Conservation (phyloP, 1,284 basidiomycete genomes). For the Ganoderma sp. region DNA sequence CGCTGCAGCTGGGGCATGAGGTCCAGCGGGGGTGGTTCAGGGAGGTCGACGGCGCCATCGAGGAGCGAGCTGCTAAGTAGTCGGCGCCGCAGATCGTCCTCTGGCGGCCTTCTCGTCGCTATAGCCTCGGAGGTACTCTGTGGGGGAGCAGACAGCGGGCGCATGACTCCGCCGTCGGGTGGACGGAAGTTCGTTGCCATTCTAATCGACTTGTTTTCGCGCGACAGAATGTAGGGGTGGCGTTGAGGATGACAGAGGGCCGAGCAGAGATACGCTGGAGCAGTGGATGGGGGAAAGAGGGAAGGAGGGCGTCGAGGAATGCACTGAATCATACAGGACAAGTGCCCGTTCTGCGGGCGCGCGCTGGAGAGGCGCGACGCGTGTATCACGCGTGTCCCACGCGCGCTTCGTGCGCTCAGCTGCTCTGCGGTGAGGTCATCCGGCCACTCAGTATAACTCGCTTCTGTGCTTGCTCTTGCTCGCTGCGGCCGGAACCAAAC, state of each 20-base stretch:
- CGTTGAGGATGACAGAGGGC: not conserved
- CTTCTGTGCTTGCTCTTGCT: not conserved
- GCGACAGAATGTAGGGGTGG: not conserved
- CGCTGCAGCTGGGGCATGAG: constrained; percentile 65
- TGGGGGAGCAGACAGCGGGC: constrained; percentile 29
- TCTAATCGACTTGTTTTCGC: constrained; percentile 6
- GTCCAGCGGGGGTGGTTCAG: constrained; percentile 49
- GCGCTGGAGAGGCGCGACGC: constrained; percentile 10
- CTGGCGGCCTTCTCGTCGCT: constrained; percentile 21
- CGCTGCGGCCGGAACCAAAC: not conserved
- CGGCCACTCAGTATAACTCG: not conserved
- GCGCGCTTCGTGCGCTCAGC: constrained; percentile 14
- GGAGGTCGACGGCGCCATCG: constrained; percentile 18
- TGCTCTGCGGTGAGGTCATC: constrained; percentile 1
- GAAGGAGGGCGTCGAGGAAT: constrained; percentile 12
- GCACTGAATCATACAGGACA: constrained; percentile 16
- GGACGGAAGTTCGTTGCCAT: constrained; percentile 25
- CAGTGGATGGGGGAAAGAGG: not conserved
- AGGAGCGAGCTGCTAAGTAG: constrained; percentile 28
- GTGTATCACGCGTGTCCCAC: constrained; percentile 26
- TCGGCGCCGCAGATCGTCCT: constrained; percentile 28
- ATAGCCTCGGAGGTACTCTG: constrained; percentile 23
- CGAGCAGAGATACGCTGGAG: constrained; percentile 1
- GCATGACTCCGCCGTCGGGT: constrained; percentile 22
- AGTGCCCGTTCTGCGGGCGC: not conserved